These are phyloP conservation scores for Diaporthe australafricana DNA, from an alignment of 2,329 filamentous ascomycete genomes.

Conservation along the genomic window DNA sequence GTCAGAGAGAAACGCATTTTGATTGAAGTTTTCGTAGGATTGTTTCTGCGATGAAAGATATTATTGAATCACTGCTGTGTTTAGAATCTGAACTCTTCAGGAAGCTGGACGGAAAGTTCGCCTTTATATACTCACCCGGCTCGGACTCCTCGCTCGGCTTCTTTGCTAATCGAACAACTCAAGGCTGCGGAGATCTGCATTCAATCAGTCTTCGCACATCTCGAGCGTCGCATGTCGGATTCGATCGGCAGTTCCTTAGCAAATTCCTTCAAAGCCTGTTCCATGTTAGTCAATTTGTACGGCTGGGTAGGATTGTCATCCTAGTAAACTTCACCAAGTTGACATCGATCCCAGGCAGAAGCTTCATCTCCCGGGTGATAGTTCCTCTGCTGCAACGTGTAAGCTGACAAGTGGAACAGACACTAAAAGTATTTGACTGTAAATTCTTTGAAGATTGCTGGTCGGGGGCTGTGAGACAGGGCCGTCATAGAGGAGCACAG, in stretches of 20 bases:
- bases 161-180: not conserved
- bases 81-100: not conserved
- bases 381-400: not conserved
- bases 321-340: not conserved
- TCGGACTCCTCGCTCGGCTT: not conserved
- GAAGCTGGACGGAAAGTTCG: not conserved
- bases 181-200: not conserved
- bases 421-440: no score
- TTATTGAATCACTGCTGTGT: not conserved
- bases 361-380: not conserved
- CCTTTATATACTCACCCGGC: not conserved
- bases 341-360: not conserved
- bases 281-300: not conserved
- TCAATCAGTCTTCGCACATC: not conserved
- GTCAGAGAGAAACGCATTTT: constrained; percentile 1
- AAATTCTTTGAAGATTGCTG: no score
- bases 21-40: not conserved
- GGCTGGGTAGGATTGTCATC: not conserved
- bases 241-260: not conserved
- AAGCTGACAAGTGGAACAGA: not conserved
- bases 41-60: not conserved
- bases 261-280: not conserved
- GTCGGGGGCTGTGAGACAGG: no score
- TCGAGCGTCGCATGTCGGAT: not conserved
- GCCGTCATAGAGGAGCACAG: not conserved